Evolutionary conservation across 1,139 yeast genomes (phyloP), one percentile per base, ranked within the genome.

Genomic region (Magnusiomyces fungicola): DNA sequence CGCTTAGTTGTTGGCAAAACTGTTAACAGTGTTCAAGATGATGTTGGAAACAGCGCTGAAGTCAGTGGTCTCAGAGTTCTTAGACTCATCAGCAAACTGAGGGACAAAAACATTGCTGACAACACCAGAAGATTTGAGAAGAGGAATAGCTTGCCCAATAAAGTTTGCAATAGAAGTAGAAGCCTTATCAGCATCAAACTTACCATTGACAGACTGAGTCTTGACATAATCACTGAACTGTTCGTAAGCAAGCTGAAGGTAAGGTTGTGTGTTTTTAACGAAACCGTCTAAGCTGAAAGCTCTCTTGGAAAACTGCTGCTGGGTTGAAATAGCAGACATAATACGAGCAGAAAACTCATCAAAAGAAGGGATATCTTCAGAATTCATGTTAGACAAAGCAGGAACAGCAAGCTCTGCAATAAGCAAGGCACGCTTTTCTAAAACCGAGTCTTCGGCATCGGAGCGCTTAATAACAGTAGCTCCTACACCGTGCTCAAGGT

Each of bases 161-260:
- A 41, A 41, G 5, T 41, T 19, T 2, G 44, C 36, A 41, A 41
- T 29, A 23, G 16, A 29, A 2, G 34, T 25, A 16, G 44, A 14
- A 18, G 44, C 44, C 21, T 16, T 27, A 5, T 41, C 44, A 3
- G 23, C 24, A 16, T 41, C 18, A 16, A 41, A 41, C 34, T 29
- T 16, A 10, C 44, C 44, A 10, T 27, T 22, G 21, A 18, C 34
- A 16, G 25, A 29, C 10, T 41, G 33, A 2, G 44, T 29, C 10
- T 41, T 41, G 7, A 41, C 44, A 27, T 18, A 41, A 16, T 41
- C 44, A 29, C 25, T n/a, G 44, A 41, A 41, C 23, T 41, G 36
- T 2, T 19, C 22, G 24, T 41, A 30, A 4, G 44, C 33, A 19
- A 29, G 23, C 23, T 41, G 18, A 10, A 41, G 19, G 22, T 18